Evolutionary conservation across 2,329 filamentous ascomycete species (phyloP), one percentile per base, ranked within the genome.

Genomic region (Didymella keratinophila): DNA sequence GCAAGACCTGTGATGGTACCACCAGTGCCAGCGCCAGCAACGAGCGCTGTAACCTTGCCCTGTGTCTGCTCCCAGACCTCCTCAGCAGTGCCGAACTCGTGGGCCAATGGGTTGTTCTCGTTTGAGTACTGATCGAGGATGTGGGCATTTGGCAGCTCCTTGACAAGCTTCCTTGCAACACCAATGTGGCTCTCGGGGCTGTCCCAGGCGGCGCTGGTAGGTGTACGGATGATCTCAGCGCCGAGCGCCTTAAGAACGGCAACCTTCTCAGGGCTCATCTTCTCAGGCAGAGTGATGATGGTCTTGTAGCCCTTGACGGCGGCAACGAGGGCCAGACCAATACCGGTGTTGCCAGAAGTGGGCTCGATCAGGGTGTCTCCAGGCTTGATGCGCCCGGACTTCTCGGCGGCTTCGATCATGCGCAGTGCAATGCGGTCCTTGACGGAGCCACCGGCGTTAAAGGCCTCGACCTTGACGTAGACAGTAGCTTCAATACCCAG

Each of bases 211-310:
- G 95, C 95, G 78, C 96, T 92, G 32, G 93, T 99, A 23, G 95
- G 95, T 4, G 95, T 99, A 53, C 95, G 89, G 77, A 99, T 97
- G 79, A 99, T 98, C 74, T 96, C 97, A 41, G 95, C 95, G 64
- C 94, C 94, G 51, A 99, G 86, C 28, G 95, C 94, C 70, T 93
- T 91, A 62, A 99, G 85, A 27, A 99, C 95, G 2, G 94, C 90
- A 37, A 99, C 95, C 80, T 99, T 99, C 80, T 99, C 95, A 46
- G 93, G 91, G 1, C 93, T 97, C 95, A 99, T 99, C 84, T 99
- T 99, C 81, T 99, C 95, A 50, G 95, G 95, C 44, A 99, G 87
- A 11, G 95, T 99, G 78, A 99, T 99, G 80, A 99, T 98, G 39
- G 93, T 96, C 80, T 94, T 94, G 84, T 98, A 99, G 66, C 93